Conservation (phyloP, 2,329 filamentous ascomycete genomes). For the Fusarium tuaranense region DNA sequence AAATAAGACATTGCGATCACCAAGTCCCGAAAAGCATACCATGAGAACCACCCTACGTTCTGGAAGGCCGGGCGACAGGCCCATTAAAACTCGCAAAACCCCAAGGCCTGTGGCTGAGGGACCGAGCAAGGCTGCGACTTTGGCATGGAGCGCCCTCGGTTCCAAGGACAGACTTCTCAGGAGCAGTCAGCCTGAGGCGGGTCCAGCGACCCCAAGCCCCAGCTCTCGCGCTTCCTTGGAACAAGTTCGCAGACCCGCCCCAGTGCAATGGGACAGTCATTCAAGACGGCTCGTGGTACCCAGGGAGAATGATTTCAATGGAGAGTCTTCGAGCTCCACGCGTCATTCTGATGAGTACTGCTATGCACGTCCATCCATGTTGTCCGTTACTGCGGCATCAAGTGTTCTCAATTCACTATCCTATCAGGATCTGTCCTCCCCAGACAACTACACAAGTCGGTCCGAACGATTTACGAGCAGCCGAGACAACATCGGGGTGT, state of each 20-base stretch:
- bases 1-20: conserved; percentile 59
- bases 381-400: conserved; percentile 68
- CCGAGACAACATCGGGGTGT: conserved; percentile 18
- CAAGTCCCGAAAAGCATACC: conserved; percentile 70
- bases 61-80: conserved; percentile 58
- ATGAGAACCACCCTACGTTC: conserved; percentile 72
- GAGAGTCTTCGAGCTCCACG: conserved; percentile 45
- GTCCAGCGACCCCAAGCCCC: conserved; percentile 31
- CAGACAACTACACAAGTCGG: conserved; percentile 32
- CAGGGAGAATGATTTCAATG: conserved; percentile 49
- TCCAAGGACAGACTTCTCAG: conserved; percentile 52
- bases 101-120: conserved; percentile 61
- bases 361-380: conserved; percentile 55
- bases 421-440: conserved; percentile 37
- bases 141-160: conserved; percentile 68
- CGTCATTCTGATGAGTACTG: conserved; percentile 57
- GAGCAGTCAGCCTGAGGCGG: conserved; percentile 40
- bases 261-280: conserved; percentile 66
- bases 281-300: conserved; percentile 62
- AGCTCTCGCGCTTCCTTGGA: conserved; percentile 48
- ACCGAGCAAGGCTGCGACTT: conserved; percentile 72
- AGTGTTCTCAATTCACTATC: conserved; percentile 60
- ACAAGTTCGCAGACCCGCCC: conserved; percentile 47
- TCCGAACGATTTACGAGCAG: conserved; percentile 25
- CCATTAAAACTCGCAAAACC: conserved; percentile 54